Conservation (phyloP, 2,329 filamentous ascomycete genomes). For the Westerdykella sp. region DNA sequence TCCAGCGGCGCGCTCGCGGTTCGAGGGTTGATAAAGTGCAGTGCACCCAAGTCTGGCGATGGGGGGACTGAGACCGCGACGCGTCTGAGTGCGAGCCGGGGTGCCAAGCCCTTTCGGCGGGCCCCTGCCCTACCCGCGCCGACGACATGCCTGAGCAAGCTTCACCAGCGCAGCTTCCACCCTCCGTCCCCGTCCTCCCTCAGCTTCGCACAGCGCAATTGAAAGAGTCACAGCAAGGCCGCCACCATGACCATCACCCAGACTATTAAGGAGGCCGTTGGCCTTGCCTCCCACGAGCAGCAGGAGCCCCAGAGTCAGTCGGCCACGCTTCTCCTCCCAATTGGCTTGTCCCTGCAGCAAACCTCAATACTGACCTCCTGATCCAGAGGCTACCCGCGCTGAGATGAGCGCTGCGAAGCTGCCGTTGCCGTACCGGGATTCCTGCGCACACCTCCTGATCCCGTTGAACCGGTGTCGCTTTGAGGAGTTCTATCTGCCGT, state of each 20-base stretch:
- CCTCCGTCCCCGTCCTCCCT: slow-evolving; percentile 6
- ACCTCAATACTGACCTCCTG: slow-evolving; percentile 21
- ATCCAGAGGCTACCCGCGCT: slow-evolving; percentile 71
- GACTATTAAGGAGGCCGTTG: slow-evolving; percentile 44
- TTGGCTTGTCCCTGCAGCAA: slow-evolving; percentile 15
- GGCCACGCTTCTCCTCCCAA: slow-evolving; percentile 13
- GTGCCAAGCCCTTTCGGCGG: slow-evolving; percentile 12
- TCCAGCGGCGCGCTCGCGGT: slow-evolving; percentile 2
- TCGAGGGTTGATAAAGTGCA: not conserved
- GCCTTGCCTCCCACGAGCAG: slow-evolving; percentile 35
- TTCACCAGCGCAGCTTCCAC: slow-evolving; percentile 11
- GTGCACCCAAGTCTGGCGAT: not conserved
- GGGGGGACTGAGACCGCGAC: slow-evolving; percentile 1
- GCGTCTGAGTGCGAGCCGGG: slow-evolving; percentile 13
- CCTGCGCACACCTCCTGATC: slow-evolving; percentile 89
- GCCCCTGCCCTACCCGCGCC: not conserved
- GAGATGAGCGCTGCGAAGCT: slow-evolving; percentile 90
- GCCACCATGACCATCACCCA: slow-evolving; percentile 41
- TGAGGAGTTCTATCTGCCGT: slow-evolving; percentile 88
- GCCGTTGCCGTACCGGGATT: slow-evolving; percentile 87
- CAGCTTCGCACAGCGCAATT: slow-evolving; percentile 16
- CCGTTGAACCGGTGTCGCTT: slow-evolving; percentile 91
- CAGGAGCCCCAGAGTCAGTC: slow-evolving; percentile 22
- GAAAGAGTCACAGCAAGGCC: slow-evolving; percentile 10
- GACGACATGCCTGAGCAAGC: slow-evolving; percentile 5